Percentiles rank a stretch among this genome's conserved stretches.
Conservation (phyloP, 495 filamentous ascomycete species). For the Podospora tetraspora region DNA sequence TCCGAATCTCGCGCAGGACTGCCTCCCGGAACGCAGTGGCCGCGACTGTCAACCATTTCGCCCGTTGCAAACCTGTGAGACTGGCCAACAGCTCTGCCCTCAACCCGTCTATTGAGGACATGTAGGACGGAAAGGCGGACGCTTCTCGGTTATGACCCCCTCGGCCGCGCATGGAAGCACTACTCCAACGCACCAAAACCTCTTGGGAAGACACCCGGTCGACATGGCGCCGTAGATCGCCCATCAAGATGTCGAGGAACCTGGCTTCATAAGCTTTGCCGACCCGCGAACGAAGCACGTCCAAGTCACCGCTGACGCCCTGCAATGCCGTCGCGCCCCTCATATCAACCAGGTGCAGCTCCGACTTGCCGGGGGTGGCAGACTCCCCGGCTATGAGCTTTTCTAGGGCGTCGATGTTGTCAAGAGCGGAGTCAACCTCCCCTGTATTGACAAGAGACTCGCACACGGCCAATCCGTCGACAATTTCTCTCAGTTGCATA, state of each 20-base stretch:
- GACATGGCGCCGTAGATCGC: constrained; percentile 79
- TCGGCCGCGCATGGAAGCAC: constrained; percentile 47
- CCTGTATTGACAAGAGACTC: constrained; percentile 77
- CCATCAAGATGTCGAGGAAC: constrained; percentile 72
- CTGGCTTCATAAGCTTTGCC: constrained; percentile 80
- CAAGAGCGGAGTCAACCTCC: constrained; percentile 71
- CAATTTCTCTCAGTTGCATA: constrained; percentile 71
- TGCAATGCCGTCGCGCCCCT: constrained; percentile 73
- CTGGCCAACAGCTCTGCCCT: constrained; percentile 60
- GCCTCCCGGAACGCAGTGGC: constrained; percentile 83
- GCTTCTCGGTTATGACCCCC: constrained; percentile 61
- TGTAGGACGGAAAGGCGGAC: constrained; percentile 67
- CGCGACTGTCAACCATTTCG: constrained; percentile 71
- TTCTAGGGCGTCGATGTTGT: constrained; percentile 70
- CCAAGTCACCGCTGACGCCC: constrained; percentile 70
- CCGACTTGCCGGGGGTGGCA: constrained; percentile 15
- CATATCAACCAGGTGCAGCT: constrained; percentile 57
- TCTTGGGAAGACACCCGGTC: constrained; percentile 62
- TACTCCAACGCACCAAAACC: constrained; percentile 72
- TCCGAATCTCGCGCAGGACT: constrained; percentile 79
- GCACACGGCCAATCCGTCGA: constrained; percentile 68
- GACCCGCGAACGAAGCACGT: constrained; percentile 67
- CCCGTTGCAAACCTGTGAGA: constrained; percentile 71
- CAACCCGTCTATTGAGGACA: constrained; percentile 61
- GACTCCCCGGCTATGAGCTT: constrained; percentile 67